Evolutionary conservation across 2,329 filamentous ascomycete genomes (phyloP), one percentile per base, ranked within the genome.

Genomic region (Cladorrhinum sp.): DNA sequence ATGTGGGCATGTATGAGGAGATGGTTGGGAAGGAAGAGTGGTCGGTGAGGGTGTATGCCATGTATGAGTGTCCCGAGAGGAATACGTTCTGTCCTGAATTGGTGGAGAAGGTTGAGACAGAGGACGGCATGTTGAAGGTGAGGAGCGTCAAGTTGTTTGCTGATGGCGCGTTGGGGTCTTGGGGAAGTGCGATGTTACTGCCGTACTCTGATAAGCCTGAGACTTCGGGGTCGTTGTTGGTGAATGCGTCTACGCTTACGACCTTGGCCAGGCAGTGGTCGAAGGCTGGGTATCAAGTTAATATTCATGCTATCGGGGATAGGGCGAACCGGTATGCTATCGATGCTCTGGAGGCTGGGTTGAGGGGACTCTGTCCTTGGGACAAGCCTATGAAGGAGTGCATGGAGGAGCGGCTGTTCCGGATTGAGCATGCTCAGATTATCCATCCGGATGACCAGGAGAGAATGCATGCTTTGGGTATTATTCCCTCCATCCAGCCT

Each of bases 251-350:
- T 0, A 79, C 81, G 2, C 76, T 90, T 57, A 79, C 78, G 0
- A 70, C 75, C 5, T 74, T 88, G 9, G 77, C 86, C 2, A 74
- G 73, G 10, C 72, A 81, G 26, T 91, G 87, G 87, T 81, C 86
- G 16, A 73, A 73, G 1, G 79, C 77, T 36, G 85, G 84, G 12
- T 90, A 81, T 67, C 87, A 90, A 69, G 86, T 90, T 59, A 88
- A 88, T 68, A 87, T 90, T 62, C 88, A 90, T 71, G 87, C 87
- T 53, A 90, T 90, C 61, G 88, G 88, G 8, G 88, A 91, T 71
- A 77, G 84, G 3, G 88, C 88, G 16, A 89, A 89, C 69, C 81
- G 86, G 24, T 77, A 84, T 30, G 85, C 86, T 59, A 74, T 90
- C 50, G 82, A 88, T 65, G 86, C 87, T 8, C 81, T 90, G 56